Conservation (phyloP, 371 early-diverging fungal species). For the Actinomortierella ambigua region DNA sequence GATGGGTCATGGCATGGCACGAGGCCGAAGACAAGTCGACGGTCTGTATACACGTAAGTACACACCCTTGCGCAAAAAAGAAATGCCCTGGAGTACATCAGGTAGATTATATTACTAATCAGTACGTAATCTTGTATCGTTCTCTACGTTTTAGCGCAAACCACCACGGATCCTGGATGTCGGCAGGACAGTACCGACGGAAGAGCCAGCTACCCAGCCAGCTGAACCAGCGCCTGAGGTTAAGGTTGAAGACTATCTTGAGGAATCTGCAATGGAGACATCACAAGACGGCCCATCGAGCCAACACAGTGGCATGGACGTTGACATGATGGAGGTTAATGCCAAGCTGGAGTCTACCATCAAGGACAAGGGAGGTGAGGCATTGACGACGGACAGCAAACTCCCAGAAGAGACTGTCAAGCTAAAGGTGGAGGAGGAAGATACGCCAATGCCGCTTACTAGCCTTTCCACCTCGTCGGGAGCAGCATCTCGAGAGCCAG, state of each 20-base stretch:
- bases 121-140: not conserved
- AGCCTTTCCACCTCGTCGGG: conserved; percentile 2
- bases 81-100: conserved; percentile 3
- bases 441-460: conserved; percentile 17
- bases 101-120: too few species aligned
- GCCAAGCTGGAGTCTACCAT: conserved; percentile 53
- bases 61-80: not conserved
- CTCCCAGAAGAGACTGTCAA: conserved; percentile 22
- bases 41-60: conserved; percentile 67
- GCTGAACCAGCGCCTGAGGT: conserved; percentile 1
- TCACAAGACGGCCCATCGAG: conserved; percentile 4
- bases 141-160: conserved; percentile 12
- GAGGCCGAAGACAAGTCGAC: conserved; percentile 67
- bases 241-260: conserved; percentile 37
- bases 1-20: conserved; percentile 87
- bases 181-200: not conserved
- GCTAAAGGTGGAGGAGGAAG: conserved; percentile 25
- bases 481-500: not conserved
- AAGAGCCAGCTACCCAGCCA: not conserved
- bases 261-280: conserved; percentile 32
- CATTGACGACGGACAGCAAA: too few species aligned
- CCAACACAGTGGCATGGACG: conserved; percentile 46
- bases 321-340: conserved; percentile 55
- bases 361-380: too few species aligned
- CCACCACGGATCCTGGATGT: conserved; percentile 5